phyloP scores from a whole-genome alignment of 129 eudicot genomes.

The Gnaphalium uliginosum region DNA sequence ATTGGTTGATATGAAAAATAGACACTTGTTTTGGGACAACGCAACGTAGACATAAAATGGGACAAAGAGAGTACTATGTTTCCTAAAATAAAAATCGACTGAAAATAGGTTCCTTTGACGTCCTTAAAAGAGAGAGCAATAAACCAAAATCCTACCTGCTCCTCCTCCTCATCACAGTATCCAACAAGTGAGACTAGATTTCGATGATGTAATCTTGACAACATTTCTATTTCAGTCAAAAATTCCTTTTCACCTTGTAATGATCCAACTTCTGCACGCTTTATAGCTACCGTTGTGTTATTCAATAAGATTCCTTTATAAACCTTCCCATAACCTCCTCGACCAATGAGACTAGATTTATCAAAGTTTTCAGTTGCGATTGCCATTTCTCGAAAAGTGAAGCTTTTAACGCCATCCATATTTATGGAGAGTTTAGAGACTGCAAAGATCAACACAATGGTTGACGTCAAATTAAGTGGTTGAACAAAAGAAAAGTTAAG shows the following conservation, averaged over 20 bases:
- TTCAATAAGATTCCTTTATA: conserved; percentile 61
- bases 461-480: not conserved
- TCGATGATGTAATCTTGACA: conserved; percentile 88
- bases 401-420: conserved; percentile 72
- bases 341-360: conserved; percentile 56
- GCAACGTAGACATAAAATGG: not conserved
- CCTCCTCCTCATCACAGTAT: conserved; percentile 78
- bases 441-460: conserved; percentile 29
- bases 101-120: too few relatives aligned
- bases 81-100: not conserved
- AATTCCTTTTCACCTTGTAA: conserved; percentile 89
- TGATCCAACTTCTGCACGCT: conserved; percentile 87
- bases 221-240: conserved; percentile 73
- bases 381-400: conserved; percentile 70
- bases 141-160: conserved; percentile 55
- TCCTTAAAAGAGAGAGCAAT: not conserved
- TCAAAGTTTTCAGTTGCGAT: conserved; percentile 56
- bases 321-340: conserved; percentile 92
- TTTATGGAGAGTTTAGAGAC: conserved; percentile 65
- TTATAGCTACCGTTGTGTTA: conserved; percentile 63
- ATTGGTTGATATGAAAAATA: not conserved
- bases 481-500: not conserved
- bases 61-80: not conserved
- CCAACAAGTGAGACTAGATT: conserved; percentile 82
- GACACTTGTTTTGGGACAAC: not conserved